Percentiles rank a stretch among this genome's conserved stretches.
phyloP scores from a whole-genome alignment of 305 asterid genomes.

The Striga hermonthica region DNA sequence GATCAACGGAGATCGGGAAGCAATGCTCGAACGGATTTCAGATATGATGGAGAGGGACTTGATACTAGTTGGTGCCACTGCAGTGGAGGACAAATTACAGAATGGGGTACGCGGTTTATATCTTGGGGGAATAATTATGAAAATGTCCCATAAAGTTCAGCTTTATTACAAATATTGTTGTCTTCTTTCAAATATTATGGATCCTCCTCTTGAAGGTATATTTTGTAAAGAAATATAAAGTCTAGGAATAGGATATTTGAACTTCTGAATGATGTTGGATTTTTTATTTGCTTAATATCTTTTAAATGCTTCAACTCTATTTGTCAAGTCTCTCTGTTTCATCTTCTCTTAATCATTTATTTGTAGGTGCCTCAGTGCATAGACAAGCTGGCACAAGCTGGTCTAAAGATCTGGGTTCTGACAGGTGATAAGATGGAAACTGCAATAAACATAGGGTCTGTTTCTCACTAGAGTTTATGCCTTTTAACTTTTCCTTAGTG shows the following conservation, averaged over 20 bases:
- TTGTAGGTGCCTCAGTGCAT: conserved; percentile 75
- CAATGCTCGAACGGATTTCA: conserved; percentile 67
- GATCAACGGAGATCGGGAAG: conserved; percentile 71
- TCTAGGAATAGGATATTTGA: not conserved
- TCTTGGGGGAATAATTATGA: not conserved
- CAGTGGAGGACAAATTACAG: conserved; percentile 97
- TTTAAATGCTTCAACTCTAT: not conserved
- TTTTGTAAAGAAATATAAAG: not conserved
- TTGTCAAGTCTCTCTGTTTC: not conserved
- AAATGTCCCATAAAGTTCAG: not conserved
- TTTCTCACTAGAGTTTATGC: conserved; percentile 22
- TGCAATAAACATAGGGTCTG: conserved; percentile 69
- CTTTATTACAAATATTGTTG: not conserved
- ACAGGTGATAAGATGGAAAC: conserved; percentile 82
- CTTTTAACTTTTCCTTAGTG: conserved; percentile 16
- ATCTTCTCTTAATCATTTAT: not conserved
- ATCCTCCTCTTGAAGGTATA: not conserved
- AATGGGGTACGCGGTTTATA: conserved; percentile 55
- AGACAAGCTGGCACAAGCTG: conserved; percentile 63
- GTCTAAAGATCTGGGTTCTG: conserved; percentile 67
- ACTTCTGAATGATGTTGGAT: not conserved
- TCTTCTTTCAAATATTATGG: not conserved
- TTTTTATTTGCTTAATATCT: not conserved
- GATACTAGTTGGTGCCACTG: conserved; percentile 90
- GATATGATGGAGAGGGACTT: conserved; percentile 84